phyloP scores from a whole-genome alignment of 2,329 filamentous ascomycete genomes.

The Cladophialophora yegresii region DNA sequence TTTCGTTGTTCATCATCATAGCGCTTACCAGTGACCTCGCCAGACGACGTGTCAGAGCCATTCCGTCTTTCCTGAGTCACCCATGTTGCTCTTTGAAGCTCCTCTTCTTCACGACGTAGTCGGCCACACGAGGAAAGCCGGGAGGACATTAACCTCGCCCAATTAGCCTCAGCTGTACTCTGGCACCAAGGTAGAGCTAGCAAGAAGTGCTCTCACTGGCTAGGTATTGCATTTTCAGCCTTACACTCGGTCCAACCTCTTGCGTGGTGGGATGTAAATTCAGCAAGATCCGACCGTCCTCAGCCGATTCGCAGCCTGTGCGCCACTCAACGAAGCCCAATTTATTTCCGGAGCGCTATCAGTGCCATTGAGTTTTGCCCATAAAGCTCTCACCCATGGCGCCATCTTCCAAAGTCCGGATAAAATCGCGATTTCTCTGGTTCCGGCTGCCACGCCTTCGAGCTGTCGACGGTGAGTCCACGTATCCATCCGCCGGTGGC shows the following conservation, averaged over 20 bases:
- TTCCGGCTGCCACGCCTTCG: conserved; percentile 74
- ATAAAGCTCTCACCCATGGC: conserved; percentile 92
- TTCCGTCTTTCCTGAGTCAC: neutral
- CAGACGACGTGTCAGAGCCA: neutral
- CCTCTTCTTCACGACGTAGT: neutral
- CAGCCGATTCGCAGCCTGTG: neutral
- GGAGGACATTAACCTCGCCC: neutral
- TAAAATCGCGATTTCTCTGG: conserved; percentile 75
- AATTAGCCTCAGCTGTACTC: neutral
- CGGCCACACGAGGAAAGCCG: neutral
- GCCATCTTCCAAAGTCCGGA: conserved; percentile 89
- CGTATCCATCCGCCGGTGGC: conserved; percentile 80
- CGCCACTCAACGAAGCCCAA: neutral
- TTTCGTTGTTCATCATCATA: neutral
- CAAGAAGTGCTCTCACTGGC: neutral
- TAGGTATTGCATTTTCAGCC: neutral
- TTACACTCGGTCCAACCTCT: neutral
- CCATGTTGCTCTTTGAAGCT: neutral
- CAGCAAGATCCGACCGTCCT: neutral
- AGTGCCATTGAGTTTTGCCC: conserved; percentile 72
- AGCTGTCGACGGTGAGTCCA: conserved; percentile 64
- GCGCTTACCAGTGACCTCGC: neutral
- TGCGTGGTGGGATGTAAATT: neutral
- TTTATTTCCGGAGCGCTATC: conserved; percentile 37
- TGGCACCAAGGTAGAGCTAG: neutral